phyloP scores from a whole-genome alignment of 2,329 filamentous ascomycete genomes.

The Penicillium sp. region DNA sequence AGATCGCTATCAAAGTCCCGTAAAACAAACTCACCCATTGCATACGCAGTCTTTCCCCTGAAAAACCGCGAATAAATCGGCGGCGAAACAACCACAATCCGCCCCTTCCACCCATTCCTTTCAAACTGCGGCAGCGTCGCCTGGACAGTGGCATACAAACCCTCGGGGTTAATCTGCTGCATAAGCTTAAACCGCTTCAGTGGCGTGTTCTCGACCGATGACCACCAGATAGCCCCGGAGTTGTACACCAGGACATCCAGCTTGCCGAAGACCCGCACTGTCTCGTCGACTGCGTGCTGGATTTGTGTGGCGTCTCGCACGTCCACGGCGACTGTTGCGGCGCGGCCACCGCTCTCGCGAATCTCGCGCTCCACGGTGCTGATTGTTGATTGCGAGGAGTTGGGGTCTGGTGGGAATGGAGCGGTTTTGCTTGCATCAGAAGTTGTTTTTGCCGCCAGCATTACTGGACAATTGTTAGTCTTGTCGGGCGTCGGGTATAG shows the following conservation, averaged over 20 bases:
- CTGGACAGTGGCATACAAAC: conserved; percentile 68
- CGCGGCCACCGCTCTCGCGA: conserved; percentile 56
- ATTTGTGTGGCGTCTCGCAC: conserved; percentile 61
- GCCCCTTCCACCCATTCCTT: conserved; percentile 50
- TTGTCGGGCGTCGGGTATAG: not conserved
- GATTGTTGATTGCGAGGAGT: conserved; percentile 69
- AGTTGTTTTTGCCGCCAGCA: conserved; percentile 70
- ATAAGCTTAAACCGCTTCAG: conserved; percentile 72
- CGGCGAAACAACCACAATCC: conserved; percentile 74
- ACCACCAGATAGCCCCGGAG: conserved; percentile 81
- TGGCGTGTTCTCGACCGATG: conserved; percentile 65
- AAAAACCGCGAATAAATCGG: conserved; percentile 85
- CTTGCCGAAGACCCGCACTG: conserved; percentile 55
- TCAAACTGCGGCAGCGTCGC: conserved; percentile 62
- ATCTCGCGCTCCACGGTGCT: conserved; percentile 76
- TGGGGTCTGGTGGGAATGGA: conserved; percentile 70
- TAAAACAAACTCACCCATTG: conserved; percentile 46
- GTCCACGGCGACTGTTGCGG: conserved; percentile 64
- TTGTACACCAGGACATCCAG: conserved; percentile 78
- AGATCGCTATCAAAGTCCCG: not conserved
- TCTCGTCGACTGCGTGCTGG: conserved; percentile 54
- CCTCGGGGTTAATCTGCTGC: conserved; percentile 69
- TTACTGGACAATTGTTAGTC: conserved; percentile 48
- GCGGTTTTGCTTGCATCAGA: conserved; percentile 54
- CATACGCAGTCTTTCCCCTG: conserved; percentile 78